Evolutionary conservation across 495 filamentous ascomycete species (phyloP), one percentile per base, ranked within the genome.

Genomic region (Aspergillus saccharolyticus): DNA sequence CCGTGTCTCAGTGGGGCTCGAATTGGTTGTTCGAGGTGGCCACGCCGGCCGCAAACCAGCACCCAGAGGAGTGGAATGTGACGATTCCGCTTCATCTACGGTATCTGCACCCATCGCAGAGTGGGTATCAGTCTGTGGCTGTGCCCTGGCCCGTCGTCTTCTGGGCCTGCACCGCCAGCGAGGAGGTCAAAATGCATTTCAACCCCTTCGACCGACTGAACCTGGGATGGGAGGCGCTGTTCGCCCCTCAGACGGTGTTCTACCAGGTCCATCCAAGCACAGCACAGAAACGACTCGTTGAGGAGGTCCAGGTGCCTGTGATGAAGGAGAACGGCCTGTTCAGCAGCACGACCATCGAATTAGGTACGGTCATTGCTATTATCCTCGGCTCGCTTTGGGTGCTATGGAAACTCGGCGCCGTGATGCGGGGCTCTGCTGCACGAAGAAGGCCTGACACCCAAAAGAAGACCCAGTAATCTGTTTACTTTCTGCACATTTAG

Each of bases 1-100:
- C 83, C 12, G 76, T 89, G 44, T 66, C 78, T 21, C 66, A 78
- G 55, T 97, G 94, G 95, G 94, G 94, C 18, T 90, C 86, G 14
- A 83, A 80, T 12, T 75, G 92, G 54, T 80, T 97, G 15, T 63
- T 96, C 18, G 87, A 96, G 64, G 78, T 98, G 17, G 79, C 83
- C 0, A 78, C 64, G 7, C 14, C 47, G 18, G 15, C 61, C 3
- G 25, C 64, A 15, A 53, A 52, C 2, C 20, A 25, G 16, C 59
- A 64, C 39, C 52, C 61, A 44, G 63, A 64, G 28, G 42, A 78
- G 5, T 95, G 86, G 86, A 90, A 84, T 42, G 84, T 83, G 42
- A 84, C 87, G 44, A 80, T 98, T 39, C 95, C 94, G 0, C 78
- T 96, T 12, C 95, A 98, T 64, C 79, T 96, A 2, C 88, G 93